Evolutionary conservation across 2,329 filamentous ascomycete genomes (phyloP).

Genomic region (Venturia carpophila): DNA sequence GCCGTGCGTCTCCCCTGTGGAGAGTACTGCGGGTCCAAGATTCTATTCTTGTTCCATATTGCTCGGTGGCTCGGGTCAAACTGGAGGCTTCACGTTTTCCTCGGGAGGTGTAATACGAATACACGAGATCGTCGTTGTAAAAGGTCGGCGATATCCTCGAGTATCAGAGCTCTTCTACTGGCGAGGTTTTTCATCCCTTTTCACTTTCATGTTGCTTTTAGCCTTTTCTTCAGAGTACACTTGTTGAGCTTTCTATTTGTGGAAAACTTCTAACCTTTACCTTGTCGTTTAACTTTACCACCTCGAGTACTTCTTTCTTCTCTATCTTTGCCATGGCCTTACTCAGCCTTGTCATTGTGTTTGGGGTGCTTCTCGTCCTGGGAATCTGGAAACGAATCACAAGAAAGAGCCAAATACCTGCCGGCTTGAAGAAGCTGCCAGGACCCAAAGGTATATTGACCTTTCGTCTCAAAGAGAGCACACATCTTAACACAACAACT

Average conservation of each 20-base stretch:
- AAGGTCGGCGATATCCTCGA: neutral
- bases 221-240: neutral
- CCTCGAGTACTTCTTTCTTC: neutral
- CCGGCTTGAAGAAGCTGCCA: constrained; percentile 32
- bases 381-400: constrained; percentile 27
- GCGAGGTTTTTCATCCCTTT: neutral
- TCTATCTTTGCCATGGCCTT: constrained; percentile 25
- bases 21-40: neutral
- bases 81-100: neutral
- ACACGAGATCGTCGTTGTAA: neutral
- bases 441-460: constrained; percentile 33
- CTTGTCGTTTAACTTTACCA: neutral
- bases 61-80: neutral
- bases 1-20: neutral
- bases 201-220: neutral
- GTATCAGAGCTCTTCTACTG: neutral
- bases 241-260: neutral
- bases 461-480: neutral
- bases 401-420: constrained; percentile 22
- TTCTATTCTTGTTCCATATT: neutral
- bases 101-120: neutral
- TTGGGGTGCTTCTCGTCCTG: constrained; percentile 25
- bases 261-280: neutral
- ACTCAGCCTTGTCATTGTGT: constrained; percentile 26
- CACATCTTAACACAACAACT: neutral